Percentiles rank a stretch among this genome's conserved stretches.
Evolutionary conservation across 768 basidiomycete species (phyloP).

Genomic region (Chalciporus sphaerocephalus): DNA sequence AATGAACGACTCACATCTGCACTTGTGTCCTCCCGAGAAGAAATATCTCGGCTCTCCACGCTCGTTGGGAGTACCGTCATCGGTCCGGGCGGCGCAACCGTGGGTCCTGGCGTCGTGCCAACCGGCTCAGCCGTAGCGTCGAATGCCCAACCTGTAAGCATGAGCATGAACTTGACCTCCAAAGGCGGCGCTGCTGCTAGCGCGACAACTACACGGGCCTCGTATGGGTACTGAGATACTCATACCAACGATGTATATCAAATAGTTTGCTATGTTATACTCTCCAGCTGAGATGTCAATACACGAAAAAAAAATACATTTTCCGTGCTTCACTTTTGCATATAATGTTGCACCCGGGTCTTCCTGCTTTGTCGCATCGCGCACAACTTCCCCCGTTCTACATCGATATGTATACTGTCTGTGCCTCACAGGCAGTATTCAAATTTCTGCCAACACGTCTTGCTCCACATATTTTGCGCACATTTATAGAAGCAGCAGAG

Average conservation of each 20-base stretch:
- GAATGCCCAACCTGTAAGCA: conserved; percentile 39
- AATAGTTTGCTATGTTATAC: conserved; percentile 8
- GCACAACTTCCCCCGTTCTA: conserved; percentile 11
- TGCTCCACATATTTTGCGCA: conserved; percentile 2
- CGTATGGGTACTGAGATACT: conserved; percentile 37
- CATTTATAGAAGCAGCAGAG: conserved; percentile 21
- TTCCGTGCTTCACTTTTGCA: conserved; percentile 18
- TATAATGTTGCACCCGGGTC: conserved; percentile 10
- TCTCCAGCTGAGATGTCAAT: conserved; percentile 16
- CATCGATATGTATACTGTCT: conserved; percentile 9
- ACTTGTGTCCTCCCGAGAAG: conserved; percentile 84
- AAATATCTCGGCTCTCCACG: conserved; percentile 78
- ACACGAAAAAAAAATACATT: conserved; percentile 16
- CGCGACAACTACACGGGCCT: conserved; percentile 31
- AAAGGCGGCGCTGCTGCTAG: conserved; percentile 34
- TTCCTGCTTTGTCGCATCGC: conserved; percentile 7
- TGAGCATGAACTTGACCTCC: conserved; percentile 38
- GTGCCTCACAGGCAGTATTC: conserved; percentile 5
- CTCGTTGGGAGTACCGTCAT: conserved; percentile 66
- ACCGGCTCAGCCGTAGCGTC: conserved; percentile 21
- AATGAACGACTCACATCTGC: conserved; percentile 91
- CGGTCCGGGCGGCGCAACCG: conserved; percentile 33
- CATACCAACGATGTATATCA: background rate
- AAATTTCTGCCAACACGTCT: background rate
- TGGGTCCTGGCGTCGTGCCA: conserved; percentile 29